phyloP scores from a whole-genome alignment of 805 yeast genomes.

The Schizosaccharomyces osmophilus region DNA sequence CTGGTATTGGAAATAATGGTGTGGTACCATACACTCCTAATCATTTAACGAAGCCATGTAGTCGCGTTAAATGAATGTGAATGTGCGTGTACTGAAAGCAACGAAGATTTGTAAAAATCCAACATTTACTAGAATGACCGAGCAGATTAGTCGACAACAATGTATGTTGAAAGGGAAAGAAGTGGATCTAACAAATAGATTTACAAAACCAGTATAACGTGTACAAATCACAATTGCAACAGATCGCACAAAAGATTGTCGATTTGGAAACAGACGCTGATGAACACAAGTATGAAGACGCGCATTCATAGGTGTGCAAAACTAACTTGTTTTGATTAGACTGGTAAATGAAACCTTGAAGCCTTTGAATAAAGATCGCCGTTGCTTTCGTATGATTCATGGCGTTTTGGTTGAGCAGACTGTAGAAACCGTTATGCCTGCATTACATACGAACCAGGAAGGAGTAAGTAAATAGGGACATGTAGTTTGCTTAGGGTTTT shows the following conservation, averaged over 20 bases:
- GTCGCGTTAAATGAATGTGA: too few species aligned
- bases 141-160: not conserved
- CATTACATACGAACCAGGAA: constrained; percentile 29
- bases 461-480: constrained; percentile 16
- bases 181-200: constrained; percentile 7
- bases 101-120: too few species aligned
- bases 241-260: constrained; percentile 16
- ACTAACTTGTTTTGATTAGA: constrained; percentile 7
- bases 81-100: too few species aligned
- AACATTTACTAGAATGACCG: not conserved
- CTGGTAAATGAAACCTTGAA: constrained; percentile 36
- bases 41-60: too few species aligned
- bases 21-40: too few species aligned
- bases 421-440: constrained; percentile 49
- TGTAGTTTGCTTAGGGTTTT: not conserved
- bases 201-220: constrained; percentile 20
- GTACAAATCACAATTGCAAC: constrained; percentile 16
- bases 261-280: constrained; percentile 20
- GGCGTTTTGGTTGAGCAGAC: constrained; percentile 69
- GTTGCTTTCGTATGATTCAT: constrained; percentile 82
- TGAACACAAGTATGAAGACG: constrained; percentile 14
- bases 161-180: not conserved
- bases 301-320: not conserved
- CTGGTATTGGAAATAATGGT: too few species aligned
- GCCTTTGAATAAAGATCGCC: constrained; percentile 31